phyloP scores from a whole-genome alignment of 1,284 basidiomycete genomes.

The Apiotrichum veenhuisii region DNA sequence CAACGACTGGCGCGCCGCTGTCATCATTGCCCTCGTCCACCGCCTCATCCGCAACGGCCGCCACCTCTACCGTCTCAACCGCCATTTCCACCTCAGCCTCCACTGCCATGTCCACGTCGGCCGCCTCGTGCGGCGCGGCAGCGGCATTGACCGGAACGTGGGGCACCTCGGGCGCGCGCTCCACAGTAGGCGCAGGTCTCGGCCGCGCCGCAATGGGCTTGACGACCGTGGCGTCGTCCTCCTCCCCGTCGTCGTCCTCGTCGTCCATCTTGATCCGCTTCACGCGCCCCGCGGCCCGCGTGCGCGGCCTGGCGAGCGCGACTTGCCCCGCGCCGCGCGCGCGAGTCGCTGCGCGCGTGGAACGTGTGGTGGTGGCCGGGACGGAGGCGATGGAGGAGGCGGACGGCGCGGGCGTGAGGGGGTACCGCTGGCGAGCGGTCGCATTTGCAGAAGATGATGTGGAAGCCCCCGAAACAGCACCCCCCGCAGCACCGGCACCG shows the following conservation, averaged over 20 bases:
- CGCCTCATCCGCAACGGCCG: neutral
- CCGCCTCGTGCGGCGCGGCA: neutral
- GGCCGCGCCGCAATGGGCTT: neutral
- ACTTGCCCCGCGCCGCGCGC: conserved; percentile 37
- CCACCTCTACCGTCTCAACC: neutral
- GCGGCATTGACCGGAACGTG: neutral
- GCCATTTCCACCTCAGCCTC: no score
- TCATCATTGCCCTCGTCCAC: conserved; percentile 1
- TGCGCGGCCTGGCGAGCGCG: conserved; percentile 31
- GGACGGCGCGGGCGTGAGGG: conserved; percentile 15
- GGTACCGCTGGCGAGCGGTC: neutral
- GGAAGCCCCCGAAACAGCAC: neutral
- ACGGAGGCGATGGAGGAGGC: conserved; percentile 1
- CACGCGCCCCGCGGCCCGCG: conserved; percentile 2
- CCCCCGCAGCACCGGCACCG: neutral
- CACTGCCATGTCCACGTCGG: no score
- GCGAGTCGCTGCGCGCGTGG: conserved; percentile 2
- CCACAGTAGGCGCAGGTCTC: neutral
- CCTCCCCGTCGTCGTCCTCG: conserved; percentile 34
- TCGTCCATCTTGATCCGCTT: conserved; percentile 32
- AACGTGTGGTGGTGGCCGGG: neutral
- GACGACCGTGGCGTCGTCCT: conserved; percentile 23
- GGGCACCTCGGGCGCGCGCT: neutral
- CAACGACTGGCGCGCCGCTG: no score
- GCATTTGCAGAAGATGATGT: neutral